A percentile compares a stretch with the other conserved stretches of the same genome.
Evolutionary conservation across 371 early-diverging fungal genomes (phyloP).

Genomic region (Dinochytrium kinnereticum): DNA sequence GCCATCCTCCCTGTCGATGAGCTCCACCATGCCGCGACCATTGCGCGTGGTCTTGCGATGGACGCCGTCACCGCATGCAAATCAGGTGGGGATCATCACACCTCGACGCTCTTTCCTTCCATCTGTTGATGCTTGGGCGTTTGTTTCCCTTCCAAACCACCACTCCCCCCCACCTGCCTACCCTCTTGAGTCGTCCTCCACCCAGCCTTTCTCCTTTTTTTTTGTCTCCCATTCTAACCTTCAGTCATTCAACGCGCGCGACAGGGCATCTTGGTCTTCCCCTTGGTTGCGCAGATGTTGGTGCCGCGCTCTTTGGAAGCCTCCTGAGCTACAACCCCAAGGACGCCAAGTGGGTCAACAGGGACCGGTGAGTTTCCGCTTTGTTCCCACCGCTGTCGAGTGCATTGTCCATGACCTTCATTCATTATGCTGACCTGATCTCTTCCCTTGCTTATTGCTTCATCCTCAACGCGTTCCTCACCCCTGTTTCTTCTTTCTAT

Average conservation of each 20-base stretch:
- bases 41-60: slow-evolving; percentile 39
- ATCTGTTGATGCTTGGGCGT: neutral
- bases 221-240: neutral
- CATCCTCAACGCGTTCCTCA: neutral
- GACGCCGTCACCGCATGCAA: slow-evolving; percentile 40
- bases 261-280: slow-evolving; percentile 99
- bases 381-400: neutral
- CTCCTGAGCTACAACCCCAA: slow-evolving; percentile 85
- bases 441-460: neutral
- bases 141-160: neutral
- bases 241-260: neutral
- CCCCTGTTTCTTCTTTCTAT: neutral
- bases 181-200: neutral
- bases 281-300: slow-evolving; percentile 96
- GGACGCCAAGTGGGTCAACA: slow-evolving; percentile 86
- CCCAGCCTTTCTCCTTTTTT: neutral
- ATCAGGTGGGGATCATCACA: slow-evolving; percentile 22
- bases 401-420: neutral
- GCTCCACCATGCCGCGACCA: slow-evolving; percentile 34
- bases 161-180: neutral
- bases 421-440: neutral
- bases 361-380: slow-evolving; percentile 74
- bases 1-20: too few species aligned
- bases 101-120: neutral
- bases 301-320: slow-evolving; percentile 88